These are phyloP conservation scores for Stagonosporopsis vannaccii DNA, from an alignment of 2,329 filamentous ascomycete species.

Conservation along the genomic window DNA sequence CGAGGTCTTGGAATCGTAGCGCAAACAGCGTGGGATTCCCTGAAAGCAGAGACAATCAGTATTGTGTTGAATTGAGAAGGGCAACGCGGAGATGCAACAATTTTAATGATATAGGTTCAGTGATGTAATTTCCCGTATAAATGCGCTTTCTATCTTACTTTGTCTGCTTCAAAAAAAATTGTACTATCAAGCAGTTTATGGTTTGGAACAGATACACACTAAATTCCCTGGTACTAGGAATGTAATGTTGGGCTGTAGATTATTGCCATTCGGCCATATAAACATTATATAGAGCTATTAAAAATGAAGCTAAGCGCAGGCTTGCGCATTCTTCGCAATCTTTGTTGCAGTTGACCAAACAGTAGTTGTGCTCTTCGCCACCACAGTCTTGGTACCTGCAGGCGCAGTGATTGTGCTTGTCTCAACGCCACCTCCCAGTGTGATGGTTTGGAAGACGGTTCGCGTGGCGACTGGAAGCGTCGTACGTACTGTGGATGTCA, in stretches of 20 bases:
- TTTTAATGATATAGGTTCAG: too few relatives aligned
- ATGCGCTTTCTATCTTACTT: too few relatives aligned
- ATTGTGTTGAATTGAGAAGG: too few relatives aligned
- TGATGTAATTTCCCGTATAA: too few relatives aligned
- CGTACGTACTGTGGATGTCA: constrained; percentile 27
- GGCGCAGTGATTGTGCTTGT: constrained; percentile 23
- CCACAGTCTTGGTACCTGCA: constrained; percentile 21
- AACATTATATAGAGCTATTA: not conserved
- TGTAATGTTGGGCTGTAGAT: not conserved
- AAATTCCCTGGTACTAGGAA: too few relatives aligned
- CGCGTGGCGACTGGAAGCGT: constrained; percentile 30
- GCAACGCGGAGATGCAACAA: too few relatives aligned
- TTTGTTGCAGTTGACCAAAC: constrained; percentile 19
- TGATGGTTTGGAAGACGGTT: constrained; percentile 23
- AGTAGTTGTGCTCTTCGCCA: constrained; percentile 20
- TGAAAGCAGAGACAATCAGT: not conserved
- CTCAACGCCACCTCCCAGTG: constrained; percentile 15
- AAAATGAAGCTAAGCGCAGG: constrained; percentile 1
- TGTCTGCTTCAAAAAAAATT: too few relatives aligned
- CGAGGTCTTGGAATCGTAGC: not conserved
- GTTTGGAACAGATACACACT: too few relatives aligned
- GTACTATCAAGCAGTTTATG: too few relatives aligned
- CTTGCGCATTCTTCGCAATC: constrained; percentile 24
- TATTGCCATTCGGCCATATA: not conserved
- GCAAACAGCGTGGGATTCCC: not conserved